Base-by-base conservation (phyloP, 2,329 filamentous ascomycete species). In the Sarocladium oryzae region DNA sequence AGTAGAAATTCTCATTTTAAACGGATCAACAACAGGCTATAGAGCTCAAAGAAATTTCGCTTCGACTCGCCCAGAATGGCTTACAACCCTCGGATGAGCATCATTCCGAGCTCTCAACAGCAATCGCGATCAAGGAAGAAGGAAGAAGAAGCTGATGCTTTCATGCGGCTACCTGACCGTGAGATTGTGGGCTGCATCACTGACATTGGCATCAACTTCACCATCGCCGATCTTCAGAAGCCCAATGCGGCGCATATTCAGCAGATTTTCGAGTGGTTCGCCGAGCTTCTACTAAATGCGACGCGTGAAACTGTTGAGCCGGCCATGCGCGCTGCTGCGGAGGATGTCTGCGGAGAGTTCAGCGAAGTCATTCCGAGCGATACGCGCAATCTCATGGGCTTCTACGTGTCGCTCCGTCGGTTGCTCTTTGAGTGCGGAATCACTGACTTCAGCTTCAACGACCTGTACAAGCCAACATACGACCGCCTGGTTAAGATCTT, bases 121-220 rank as follows among this genome's bases (percentile, higher is more conserved):
- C 67, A 69, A 43, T 72, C 72, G 56, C 77, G 77, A 51, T 67
- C 72, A 53, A 75, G 78, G 60, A 80, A 79, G 62, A 81, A 80
- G 63, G 78, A 81, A 56, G 78, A 82, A 28, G 75, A 81, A 52
- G 74, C 77, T 50, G 77, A 81, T 62, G 76, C 78, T 51, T 77
- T 80, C 59, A 81, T 82, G 72, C 74, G 76, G 51, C 72, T 83
- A 52, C 74, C 79, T 7, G 82, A 83, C 66, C 77, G 76, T 61
- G 93, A 99, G 68, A 96, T 99, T 55, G 92, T 92, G 59, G 90
- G 88, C 66, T 99, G 93, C 69, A 96, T 99, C 72, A 93, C 86
- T 62, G 93, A 97, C 67, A 96, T 97, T 62, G 92, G 92, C 53
- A 91, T 97, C 61, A 84, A 82, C 24, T 96, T 97, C 68, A 87